Evolutionary conservation across 1,284 basidiomycete genomes (phyloP), one percentile per base, ranked within the genome.

Genomic region (Spongispora temasekensis): DNA sequence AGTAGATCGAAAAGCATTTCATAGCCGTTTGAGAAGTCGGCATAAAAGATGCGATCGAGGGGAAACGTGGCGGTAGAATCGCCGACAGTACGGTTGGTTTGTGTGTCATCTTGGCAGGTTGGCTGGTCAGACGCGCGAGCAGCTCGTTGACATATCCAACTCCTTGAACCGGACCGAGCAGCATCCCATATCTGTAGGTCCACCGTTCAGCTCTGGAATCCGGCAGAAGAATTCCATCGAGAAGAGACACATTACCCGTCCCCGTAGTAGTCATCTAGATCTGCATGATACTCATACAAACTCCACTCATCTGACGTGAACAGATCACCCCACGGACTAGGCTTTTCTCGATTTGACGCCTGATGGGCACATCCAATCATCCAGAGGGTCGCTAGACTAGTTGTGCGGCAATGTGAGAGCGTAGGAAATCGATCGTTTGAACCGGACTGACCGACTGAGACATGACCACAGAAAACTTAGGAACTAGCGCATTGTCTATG

Each of bases 71-170:
- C 65, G 0, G 86, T 83, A 15, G 82, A 79, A 0, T 75, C 69
- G 69, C 90, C 87, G 35, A 95, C 81, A 2, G 92, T 95, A n/a
- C 76, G 75, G 73, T 94, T 94, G 6, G 89, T 91, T 67, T 90
- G 89, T 0, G 93, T 94, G 56, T 79, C 69, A 74, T 94, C 92
- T 28, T 70, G 71, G 6, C 87, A 0, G 84, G 80, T 17, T 74
- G 72, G n/a, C 80, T 79, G 0, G 86, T 90, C 30, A 94, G 80
- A n/a, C 93, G 84, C 1, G 92, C 90, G 21, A 95, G 76, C 37
- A 95, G 84, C 74, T 94, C 93, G 71, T 93, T 94, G 67, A 92
- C 77, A 70, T 89, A 95, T 5, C 93, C 93, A 8, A 93, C 89
- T 48, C 89, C 90, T 73, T 91, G 90, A 2, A 91, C 84, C 3